phyloP scores from a whole-genome alignment of 2,329 filamentous ascomycete genomes.

The Colletotrichum viniferum region DNA sequence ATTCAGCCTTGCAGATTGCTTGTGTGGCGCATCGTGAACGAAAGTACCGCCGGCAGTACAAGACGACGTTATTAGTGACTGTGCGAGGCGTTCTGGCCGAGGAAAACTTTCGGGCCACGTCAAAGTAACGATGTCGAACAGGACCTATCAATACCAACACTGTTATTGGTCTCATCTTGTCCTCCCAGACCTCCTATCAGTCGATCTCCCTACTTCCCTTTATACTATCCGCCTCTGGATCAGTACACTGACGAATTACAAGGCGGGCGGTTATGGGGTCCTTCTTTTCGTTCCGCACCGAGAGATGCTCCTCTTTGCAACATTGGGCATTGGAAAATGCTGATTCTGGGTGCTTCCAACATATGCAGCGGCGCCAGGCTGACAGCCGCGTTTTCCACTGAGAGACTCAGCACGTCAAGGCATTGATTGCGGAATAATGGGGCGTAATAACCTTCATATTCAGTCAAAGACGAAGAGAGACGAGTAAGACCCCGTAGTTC shows the following conservation, averaged over 20 bases:
- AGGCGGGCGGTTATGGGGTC: fast-evolving
- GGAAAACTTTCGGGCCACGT: background rate
- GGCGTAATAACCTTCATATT: fast-evolving
- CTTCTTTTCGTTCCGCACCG: background rate
- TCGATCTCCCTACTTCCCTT: background rate
- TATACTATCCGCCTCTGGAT: background rate
- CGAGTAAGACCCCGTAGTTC: background rate
- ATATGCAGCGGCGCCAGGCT: too few species aligned
- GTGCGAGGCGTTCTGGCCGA: fast-evolving
- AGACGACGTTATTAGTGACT: background rate
- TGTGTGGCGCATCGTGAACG: too few species aligned
- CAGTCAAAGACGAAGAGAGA: background rate
- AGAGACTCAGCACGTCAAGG: background rate
- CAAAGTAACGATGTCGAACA: background rate
- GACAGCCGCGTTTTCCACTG: background rate
- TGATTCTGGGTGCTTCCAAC: too few species aligned
- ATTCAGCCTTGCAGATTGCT: too few species aligned
- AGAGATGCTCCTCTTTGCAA: too few species aligned
- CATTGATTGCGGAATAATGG: fast-evolving
- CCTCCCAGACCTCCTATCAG: background rate
- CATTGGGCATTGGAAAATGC: too few species aligned
- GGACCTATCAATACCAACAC: too few species aligned
- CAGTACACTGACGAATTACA: background rate
- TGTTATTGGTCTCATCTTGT: background rate
- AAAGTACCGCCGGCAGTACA: background rate